phyloP scores from a whole-genome alignment of 805 yeast genomes.

The Saccharomycopsis sp. region DNA sequence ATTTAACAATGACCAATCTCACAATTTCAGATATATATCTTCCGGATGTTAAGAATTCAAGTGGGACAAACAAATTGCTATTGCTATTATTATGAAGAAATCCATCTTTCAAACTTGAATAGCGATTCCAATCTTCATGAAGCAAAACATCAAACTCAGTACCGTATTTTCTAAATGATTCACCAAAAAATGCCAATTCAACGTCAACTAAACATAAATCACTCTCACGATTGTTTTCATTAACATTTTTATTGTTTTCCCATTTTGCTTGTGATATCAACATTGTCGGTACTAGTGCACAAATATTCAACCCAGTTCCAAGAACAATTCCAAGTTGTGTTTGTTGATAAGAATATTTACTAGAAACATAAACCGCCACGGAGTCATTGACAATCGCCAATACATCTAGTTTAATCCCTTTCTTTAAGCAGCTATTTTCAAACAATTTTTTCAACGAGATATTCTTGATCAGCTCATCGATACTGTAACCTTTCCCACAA shows the following conservation, averaged over 20 bases:
- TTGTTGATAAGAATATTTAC: conserved; percentile 3
- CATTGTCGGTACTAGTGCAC: conserved; percentile 5
- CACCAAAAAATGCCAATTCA: conserved; percentile 20
- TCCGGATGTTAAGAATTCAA: conserved; percentile 20
- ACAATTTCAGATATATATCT: conserved; percentile 17
- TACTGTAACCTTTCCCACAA: conserved; percentile 19
- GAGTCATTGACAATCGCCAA: conserved; percentile 16
- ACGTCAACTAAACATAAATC: conserved; percentile 11
- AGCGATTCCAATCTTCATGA: neutral
- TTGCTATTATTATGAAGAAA: neutral
- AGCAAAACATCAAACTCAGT: conserved; percentile 9
- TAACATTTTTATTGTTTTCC: neutral
- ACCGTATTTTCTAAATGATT: neutral
- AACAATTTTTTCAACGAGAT: conserved; percentile 9
- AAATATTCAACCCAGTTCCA: conserved; percentile 20
- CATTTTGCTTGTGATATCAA: neutral
- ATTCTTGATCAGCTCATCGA: neutral
- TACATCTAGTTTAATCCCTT: conserved; percentile 5
- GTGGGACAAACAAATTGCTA: conserved; percentile 14
- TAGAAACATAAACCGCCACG: conserved; percentile 12
- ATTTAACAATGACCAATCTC: conserved; percentile 9
- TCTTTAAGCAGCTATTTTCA: conserved; percentile 4
- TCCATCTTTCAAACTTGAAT: neutral
- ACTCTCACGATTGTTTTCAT: neutral
- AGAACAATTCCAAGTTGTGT: conserved; percentile 22